Conservation (phyloP, 2,329 filamentous ascomycete genomes). For the Pestalotiopsis sp. region DNA sequence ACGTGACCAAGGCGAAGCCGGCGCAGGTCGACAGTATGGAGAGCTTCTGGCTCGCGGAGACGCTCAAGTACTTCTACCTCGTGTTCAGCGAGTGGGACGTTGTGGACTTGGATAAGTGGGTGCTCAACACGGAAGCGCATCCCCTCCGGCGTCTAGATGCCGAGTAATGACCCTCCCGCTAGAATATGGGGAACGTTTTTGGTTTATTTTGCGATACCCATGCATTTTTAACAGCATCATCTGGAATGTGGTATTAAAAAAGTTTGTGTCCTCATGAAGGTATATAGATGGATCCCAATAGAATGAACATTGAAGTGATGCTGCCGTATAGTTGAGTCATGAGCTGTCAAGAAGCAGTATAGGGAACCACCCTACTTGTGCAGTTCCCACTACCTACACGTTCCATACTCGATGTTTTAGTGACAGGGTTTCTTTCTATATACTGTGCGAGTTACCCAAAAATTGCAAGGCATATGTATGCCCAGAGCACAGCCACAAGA, state of each 20-base stretch:
- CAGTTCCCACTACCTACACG: neutral
- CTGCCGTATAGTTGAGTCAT: neutral
- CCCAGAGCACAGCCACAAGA: neutral
- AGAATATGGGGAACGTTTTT: neutral
- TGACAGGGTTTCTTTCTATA: neutral
- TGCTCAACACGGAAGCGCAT: conserved; percentile 61
- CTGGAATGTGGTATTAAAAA: neutral
- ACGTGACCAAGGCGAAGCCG: conserved; percentile 53
- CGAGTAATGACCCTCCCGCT: neutral
- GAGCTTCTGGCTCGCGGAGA: conserved; percentile 75
- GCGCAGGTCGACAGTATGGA: conserved; percentile 60
- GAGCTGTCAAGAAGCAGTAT: neutral
- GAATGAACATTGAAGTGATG: neutral
- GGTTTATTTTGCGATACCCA: conserved; percentile 4
- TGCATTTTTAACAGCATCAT: neutral
- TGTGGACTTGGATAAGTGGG: conserved; percentile 64
- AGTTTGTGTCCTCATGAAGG: neutral
- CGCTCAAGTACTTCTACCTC: conserved; percentile 69
- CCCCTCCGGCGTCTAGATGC: conserved; percentile 43
- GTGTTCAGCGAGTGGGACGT: conserved; percentile 62
- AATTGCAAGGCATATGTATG: neutral
- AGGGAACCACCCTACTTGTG: neutral
- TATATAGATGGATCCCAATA: neutral
- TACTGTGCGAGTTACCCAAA: neutral
- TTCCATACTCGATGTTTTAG: neutral